These are phyloP conservation scores for Eucalyptus cladocalyx DNA, from an alignment of 345 rosid species.

Conservation along the genomic window DNA sequence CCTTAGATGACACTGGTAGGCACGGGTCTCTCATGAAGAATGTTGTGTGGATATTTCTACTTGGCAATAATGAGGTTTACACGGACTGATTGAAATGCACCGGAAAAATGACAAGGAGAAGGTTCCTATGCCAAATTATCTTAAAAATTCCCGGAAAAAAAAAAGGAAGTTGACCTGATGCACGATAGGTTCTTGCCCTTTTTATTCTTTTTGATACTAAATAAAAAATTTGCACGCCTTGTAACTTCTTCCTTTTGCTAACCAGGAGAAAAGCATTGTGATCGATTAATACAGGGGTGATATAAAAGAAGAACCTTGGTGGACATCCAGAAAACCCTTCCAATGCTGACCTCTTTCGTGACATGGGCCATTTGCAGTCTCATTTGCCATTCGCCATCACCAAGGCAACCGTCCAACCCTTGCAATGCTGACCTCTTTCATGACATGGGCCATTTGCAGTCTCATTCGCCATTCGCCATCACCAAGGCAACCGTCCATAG, in stretches of 20 bases:
- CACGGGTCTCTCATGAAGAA: neutral
- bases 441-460: too few species aligned
- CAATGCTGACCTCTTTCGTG: neutral
- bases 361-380: neutral
- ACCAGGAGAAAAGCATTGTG: neutral
- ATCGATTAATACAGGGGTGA: neutral
- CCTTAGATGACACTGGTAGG: neutral
- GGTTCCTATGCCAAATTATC: neutral
- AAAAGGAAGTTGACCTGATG: neutral
- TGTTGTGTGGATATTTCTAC: neutral
- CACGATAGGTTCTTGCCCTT: neutral
- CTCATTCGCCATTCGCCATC: too few species aligned
- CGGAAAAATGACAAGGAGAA: neutral
- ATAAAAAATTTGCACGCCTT: neutral
- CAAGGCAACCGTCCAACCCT: neutral
- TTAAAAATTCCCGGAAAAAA: neutral
- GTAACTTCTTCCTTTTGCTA: neutral
- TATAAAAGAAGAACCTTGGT: neutral
- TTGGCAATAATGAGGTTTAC: neutral
- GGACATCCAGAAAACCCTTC: neutral
- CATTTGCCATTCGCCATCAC: neutral
- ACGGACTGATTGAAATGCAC: neutral
- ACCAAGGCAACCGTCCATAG: too few species aligned
- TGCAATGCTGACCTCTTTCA: too few species aligned
- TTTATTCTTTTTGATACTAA: neutral